phyloP scores from a whole-genome alignment of 23 red algal species.

The Gracilaria gracilis region DNA sequence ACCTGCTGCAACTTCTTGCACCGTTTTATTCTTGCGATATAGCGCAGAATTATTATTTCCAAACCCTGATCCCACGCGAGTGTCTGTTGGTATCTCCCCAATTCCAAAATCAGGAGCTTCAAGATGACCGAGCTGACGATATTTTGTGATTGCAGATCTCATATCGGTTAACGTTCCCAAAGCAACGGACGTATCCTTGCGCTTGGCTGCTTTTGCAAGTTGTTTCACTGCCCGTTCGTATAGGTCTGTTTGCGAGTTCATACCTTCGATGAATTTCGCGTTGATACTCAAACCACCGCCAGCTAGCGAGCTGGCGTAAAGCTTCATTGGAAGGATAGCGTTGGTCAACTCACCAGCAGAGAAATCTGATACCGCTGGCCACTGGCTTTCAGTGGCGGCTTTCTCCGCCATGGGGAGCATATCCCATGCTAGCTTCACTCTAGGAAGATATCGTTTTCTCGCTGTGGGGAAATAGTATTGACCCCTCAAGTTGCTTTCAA shows the following conservation, averaged over 20 bases:
- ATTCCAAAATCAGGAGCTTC: slow-evolving; percentile 78
- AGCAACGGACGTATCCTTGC: slow-evolving; percentile 48
- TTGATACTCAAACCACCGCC: slow-evolving; percentile 74
- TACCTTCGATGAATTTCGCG: slow-evolving; percentile 68
- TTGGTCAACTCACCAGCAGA: slow-evolving; percentile 45
- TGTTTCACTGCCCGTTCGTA: slow-evolving; percentile 63
- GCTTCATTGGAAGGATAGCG: slow-evolving; percentile 68
- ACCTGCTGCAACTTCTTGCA: slow-evolving; percentile 50
- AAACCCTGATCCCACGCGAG: slow-evolving; percentile 78
- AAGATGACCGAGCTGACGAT: slow-evolving; percentile 62
- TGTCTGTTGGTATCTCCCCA: slow-evolving; percentile 70
- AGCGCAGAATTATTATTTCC: slow-evolving; percentile 84
- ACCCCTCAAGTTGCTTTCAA: slow-evolving; percentile 79
- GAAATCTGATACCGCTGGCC: slow-evolving; percentile 51
- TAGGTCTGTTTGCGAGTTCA: slow-evolving; percentile 60
- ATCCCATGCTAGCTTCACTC: slow-evolving; percentile 72
- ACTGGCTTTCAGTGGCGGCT: slow-evolving; percentile 45
- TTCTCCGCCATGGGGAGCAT: slow-evolving; percentile 33
- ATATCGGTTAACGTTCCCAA: slow-evolving; percentile 57
- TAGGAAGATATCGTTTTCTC: slow-evolving; percentile 69
- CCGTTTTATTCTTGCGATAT: slow-evolving; percentile 70
- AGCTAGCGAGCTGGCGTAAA: slow-evolving; percentile 78
- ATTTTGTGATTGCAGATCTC: slow-evolving; percentile 47
- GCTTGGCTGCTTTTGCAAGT: slow-evolving; percentile 68
- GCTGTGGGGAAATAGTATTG: slow-evolving; percentile 87